These are phyloP conservation scores for Actinidia chinensis DNA, from an alignment of 179 eudicot species.

Conservation along the genomic window DNA sequence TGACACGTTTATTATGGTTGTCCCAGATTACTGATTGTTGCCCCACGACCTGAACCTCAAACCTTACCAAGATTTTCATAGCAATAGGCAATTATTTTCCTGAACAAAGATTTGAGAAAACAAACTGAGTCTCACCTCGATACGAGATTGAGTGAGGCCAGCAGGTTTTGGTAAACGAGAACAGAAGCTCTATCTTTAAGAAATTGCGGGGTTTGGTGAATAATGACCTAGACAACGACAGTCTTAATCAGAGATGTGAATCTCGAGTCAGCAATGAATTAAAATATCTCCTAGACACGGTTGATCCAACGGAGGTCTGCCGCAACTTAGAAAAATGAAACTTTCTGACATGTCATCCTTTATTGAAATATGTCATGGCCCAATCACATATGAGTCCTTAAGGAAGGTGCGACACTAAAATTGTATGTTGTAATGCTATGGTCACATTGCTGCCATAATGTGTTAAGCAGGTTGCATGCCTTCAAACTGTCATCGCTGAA, in stretches of 20 bases:
- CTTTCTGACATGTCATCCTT: not conserved
- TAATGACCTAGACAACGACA: slow-evolving; percentile 9
- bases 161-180: not conserved
- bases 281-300: not conserved
- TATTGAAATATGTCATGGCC: not conserved
- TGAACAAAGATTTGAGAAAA: too few relatives aligned
- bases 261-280: slow-evolving; percentile 8
- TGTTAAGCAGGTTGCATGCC: not conserved
- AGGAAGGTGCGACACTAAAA: not conserved
- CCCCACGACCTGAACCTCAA: not conserved
- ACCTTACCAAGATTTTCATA: not conserved
- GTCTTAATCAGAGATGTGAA: slow-evolving; percentile 1
- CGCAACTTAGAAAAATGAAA: not conserved
- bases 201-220: slow-evolving; percentile 1
- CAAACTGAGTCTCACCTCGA: not conserved
- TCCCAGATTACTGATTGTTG: not conserved
- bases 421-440: too few relatives aligned
- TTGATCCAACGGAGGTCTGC: not conserved
- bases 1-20: not conserved
- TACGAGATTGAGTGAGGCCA: not conserved
- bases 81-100: not conserved
- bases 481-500: too few relatives aligned
- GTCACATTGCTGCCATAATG: not conserved
- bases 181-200: not conserved
- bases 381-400: not conserved